These are phyloP conservation scores for Arthrobotrys sphaeroides DNA, from an alignment of 2,329 filamentous ascomycete species.

Conservation along the genomic window DNA sequence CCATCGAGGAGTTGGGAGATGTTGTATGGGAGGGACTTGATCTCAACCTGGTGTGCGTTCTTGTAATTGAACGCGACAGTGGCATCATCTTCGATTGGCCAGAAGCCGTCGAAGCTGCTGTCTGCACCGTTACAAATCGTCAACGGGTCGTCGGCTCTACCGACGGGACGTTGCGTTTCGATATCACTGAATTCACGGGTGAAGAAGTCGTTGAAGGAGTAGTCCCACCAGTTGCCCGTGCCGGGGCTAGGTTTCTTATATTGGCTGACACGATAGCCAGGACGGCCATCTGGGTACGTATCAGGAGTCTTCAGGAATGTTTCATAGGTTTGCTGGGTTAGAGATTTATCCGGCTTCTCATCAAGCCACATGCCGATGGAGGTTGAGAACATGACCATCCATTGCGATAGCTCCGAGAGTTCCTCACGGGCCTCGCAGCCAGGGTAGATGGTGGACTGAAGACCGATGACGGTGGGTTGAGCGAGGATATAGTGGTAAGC, in stretches of 20 bases:
- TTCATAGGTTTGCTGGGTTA: conserved; percentile 59
- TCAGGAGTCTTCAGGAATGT: conserved; percentile 59
- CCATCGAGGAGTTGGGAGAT: conserved; percentile 61
- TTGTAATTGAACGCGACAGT: conserved; percentile 56
- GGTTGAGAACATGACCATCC: conserved; percentile 62
- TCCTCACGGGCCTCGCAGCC: conserved; percentile 56
- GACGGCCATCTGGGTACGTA: conserved; percentile 30
- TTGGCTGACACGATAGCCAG: conserved; percentile 59
- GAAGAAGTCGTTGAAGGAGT: conserved; percentile 63
- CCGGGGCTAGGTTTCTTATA: conserved; percentile 60
- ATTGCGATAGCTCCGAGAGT: conserved; percentile 60
- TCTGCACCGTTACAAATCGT: conserved; percentile 61
- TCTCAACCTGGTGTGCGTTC: conserved; percentile 57
- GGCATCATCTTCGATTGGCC: conserved; percentile 54
- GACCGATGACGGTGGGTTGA: conserved; percentile 59
- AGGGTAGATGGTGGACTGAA: conserved; percentile 59
- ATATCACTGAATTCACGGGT: conserved; percentile 61
- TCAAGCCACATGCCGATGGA: conserved; percentile 60
- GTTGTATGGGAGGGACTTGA: conserved; percentile 62
- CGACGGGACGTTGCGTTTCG: conserved; percentile 58
- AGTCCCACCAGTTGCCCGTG: conserved; percentile 56
- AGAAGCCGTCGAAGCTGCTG: conserved; percentile 60
- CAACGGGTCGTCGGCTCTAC: conserved; percentile 56
- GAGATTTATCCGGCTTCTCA: conserved; percentile 59
- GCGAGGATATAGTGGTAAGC: conserved; percentile 63